Conservation (phyloP, 2,329 filamentous ascomycete species). For the Curvularia hawaiiensis region DNA sequence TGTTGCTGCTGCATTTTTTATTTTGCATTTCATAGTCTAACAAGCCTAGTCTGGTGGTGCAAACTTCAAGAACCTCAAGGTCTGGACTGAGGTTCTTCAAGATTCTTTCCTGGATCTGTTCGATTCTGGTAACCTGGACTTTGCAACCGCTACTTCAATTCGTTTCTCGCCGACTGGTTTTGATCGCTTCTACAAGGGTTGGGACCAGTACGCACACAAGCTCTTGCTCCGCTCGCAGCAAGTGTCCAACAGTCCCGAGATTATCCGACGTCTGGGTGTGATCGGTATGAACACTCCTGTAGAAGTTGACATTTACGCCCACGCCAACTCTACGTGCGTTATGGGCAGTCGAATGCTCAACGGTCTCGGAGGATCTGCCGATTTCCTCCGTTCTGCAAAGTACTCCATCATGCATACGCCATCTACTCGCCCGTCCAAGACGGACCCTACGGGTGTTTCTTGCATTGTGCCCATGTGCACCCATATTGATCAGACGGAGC, state of each 20-base stretch:
- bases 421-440: constrained; percentile 78
- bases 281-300: constrained; percentile 97
- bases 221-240: constrained; percentile 86
- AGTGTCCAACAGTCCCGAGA: constrained; percentile 87
- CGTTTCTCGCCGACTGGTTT: constrained; percentile 92
- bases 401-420: constrained; percentile 96
- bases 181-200: constrained; percentile 86
- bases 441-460: constrained; percentile 77
- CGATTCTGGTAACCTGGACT: constrained; percentile 85
- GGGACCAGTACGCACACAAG: constrained; percentile 79
- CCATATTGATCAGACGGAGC: constrained; percentile 90
- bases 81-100: constrained; percentile 93
- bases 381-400: constrained; percentile 79
- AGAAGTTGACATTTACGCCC: constrained; percentile 92
- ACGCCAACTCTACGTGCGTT: constrained; percentile 89
- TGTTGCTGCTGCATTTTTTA: fast-evolving
- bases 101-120: constrained; percentile 93
- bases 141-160: constrained; percentile 87
- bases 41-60: constrained; percentile 61
- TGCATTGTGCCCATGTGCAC: constrained; percentile 96
- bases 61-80: constrained; percentile 85
- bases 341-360: constrained; percentile 89
- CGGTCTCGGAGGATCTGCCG: constrained; percentile 79
- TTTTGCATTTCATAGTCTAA: not conserved
- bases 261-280: constrained; percentile 83